Percentiles rank a stretch among this genome's conserved stretches.
Evolutionary conservation across 805 yeast species (phyloP).

Genomic region (Groenewaldozyma salmanticensis): DNA sequence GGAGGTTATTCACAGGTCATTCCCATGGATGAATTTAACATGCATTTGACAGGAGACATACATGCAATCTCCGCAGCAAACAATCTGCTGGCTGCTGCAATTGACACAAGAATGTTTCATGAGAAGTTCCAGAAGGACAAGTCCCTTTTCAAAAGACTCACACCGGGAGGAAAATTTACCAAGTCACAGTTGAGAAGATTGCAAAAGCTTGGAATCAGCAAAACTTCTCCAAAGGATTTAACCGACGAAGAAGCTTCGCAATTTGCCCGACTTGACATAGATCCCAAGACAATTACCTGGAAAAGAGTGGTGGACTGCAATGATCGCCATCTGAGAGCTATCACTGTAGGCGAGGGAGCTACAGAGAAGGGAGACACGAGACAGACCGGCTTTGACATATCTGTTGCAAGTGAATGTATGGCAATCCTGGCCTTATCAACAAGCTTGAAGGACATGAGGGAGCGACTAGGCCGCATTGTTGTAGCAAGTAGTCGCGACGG

Average conservation of each 20-base stretch:
- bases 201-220: conserved; percentile 63
- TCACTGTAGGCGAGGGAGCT: conserved; percentile 85
- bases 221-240: conserved; percentile 70
- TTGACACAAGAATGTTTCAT: conserved; percentile 95
- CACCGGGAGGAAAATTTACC: conserved; percentile 73
- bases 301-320: conserved; percentile 91
- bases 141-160: conserved; percentile 73
- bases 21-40: conserved; percentile 98
- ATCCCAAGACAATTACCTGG: conserved; percentile 84
- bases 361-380: conserved; percentile 86
- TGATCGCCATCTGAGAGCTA: conserved; percentile 82
- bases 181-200: conserved; percentile 69
- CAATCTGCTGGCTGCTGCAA: conserved; percentile 89
- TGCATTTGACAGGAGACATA: conserved; percentile 96
- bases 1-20: conserved; percentile 97
- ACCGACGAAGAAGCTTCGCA: conserved; percentile 60
- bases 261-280: conserved; percentile 79
- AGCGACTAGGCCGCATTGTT: conserved; percentile 79
- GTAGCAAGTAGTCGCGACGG: conserved; percentile 72
- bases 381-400: conserved; percentile 86
- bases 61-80: conserved; percentile 95
- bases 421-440: conserved; percentile 83
- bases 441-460: conserved; percentile 73
- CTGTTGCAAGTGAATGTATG: conserved; percentile 96
- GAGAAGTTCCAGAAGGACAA: conserved; percentile 76